Base-by-base conservation (phyloP, 768 basidiomycete genomes). In the Sarcomyxa edulis region DNA sequence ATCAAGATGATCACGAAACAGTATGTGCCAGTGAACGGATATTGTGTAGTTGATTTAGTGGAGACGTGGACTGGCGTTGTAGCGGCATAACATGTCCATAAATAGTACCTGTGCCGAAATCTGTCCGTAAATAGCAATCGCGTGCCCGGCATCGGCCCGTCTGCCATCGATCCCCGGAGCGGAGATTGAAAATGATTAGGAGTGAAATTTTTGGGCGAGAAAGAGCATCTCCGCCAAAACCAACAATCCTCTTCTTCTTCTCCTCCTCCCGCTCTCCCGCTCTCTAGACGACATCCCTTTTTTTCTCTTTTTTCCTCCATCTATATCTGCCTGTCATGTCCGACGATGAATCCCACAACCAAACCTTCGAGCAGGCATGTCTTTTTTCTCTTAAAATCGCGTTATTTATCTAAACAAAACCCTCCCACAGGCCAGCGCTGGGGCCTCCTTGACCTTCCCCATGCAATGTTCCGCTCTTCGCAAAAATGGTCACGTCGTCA, bases 1-100 rank as follows among this genome's bases (percentile, higher is more conserved):
- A 98, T 98, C 71, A 98, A 99, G 72, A 72, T 98, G 63, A 84
- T 95, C 51, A 99, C 95, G 41, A 81, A 79, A 51, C 96, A 99
- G 60, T 99, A 99, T 55, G 74, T 94, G 10, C 94, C 96, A 6
- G 74, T 95, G 46, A 78, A 84, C 44, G 88, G 90, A 10, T 84
- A 83, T 47, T 88, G 85, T 49, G 71, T 90, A 16, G 66, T 95
- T 33, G 93, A 98, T 62, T 71, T 96, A 45, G 71, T 90, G 20
- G 84, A 84, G 36, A 80, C 78, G 14, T 83, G 78, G 80, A 87
- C 86, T 5, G 84, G 82, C 9, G 59, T 82, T 46, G 37, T 53
- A 28, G 46, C 48, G 25, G 31, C 40, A n/a, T n/a, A n/a, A n/a
- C n/a, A n/a, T n/a, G n/a, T n/a, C n/a, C n/a, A n/a, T n/a, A n/a